Percentiles rank a stretch among this genome's conserved stretches.
These are phyloP conservation scores for Ogataea salicorniae DNA, from an alignment of 805 yeast species.

Conservation along the genomic window DNA sequence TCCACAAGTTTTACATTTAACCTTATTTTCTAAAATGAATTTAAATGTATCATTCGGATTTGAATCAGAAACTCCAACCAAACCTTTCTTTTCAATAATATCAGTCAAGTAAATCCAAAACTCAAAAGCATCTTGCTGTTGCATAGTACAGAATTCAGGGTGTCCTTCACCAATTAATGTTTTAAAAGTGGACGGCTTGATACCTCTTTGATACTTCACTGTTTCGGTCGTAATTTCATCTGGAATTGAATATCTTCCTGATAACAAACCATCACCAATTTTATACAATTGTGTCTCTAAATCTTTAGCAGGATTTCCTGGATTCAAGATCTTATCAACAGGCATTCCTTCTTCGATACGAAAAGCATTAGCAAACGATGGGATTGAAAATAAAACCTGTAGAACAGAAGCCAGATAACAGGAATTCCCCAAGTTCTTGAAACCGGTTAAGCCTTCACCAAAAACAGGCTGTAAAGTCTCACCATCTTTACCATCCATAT, in stretches of 20 bases:
- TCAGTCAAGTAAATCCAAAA: conserved; percentile 67
- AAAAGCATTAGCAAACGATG: conserved; percentile 37
- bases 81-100: conserved; percentile 47
- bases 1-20: conserved; percentile 53
- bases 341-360: conserved; percentile 31
- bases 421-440: conserved; percentile 87
- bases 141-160: conserved; percentile 76
- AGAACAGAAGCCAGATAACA: conserved; percentile 83
- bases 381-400: conserved; percentile 58
- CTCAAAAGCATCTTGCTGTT: conserved; percentile 95
- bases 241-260: conserved; percentile 70
- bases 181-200: conserved; percentile 74
- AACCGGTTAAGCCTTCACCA: conserved; percentile 78
- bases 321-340: conserved; percentile 27
- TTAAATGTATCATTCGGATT: conserved; percentile 53
- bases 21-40: conserved; percentile 59
- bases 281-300: conserved; percentile 74
- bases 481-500: conserved; percentile 69
- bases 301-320: conserved; percentile 55
- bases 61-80: conserved; percentile 27
- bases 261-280: conserved; percentile 68
- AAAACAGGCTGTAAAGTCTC: conserved; percentile 55
- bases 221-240: conserved; percentile 37
- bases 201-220: conserved; percentile 62
- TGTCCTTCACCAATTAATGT: conserved; percentile 71